Base-by-base conservation (phyloP, 2,329 filamentous ascomycete genomes). In the Basipetospora chlamydospora region DNA sequence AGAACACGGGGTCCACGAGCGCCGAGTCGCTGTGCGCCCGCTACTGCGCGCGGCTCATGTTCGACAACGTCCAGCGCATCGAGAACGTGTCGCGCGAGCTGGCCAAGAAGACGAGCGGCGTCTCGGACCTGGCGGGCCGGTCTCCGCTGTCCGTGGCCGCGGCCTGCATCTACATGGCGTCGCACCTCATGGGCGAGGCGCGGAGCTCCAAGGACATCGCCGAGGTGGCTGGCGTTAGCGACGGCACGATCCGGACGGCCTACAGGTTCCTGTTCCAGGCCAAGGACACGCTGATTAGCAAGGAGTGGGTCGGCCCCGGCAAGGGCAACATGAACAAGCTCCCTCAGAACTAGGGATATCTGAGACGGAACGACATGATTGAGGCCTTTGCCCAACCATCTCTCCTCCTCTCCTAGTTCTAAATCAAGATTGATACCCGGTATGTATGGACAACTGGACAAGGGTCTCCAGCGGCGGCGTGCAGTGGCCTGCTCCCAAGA, bases 101-200 rank as follows among this genome's bases (percentile, higher is more conserved):
- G 35, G 86, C 87, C 3, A 70, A 80, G 46, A 76, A 80, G 52
- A 84, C 90, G 45, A 78, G 77, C 17, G 71, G 73, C 33, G 77
- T 84, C 42, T 80, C 83, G 41, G 79, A 85, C 38, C 71, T 96
- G 41, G 87, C 88, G 25, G 90, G 90, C 45, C 84, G 90, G 41
- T 96, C 88, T 40, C 90, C 90, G 15, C 67, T 98, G 33, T 95
- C 88, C 1, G 85, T 92, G 42, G 88, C 92, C 6, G 88, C 87
- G 13, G 87, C 90, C 22, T 93, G 86, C 56, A 95, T 98, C 56
- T 98, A 90, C 66, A 90, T 96, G 76, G 82, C 88, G 4, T 86
- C 84, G 21, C 77, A 88, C 50, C 68, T 96, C 26, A 80, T 94
- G 62, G 82, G 79, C 39, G 73, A 90, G 46, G 66, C 75, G 15